phyloP scores from a whole-genome alignment of 345 rosid species.

The Eucalyptus leucophloia region DNA sequence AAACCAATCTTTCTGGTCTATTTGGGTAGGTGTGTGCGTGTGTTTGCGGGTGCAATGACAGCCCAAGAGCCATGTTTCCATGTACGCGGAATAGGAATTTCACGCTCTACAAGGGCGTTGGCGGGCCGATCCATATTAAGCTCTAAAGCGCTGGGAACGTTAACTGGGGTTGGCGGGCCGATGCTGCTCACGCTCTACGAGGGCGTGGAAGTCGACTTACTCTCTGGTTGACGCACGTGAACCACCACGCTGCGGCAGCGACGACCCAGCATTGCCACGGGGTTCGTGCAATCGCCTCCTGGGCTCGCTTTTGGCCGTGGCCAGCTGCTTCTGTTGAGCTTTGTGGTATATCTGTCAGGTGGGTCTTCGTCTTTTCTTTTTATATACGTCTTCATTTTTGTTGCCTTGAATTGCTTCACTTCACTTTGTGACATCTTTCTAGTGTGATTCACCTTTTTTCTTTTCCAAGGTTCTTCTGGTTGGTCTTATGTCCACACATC shows the following conservation, averaged over 20 bases:
- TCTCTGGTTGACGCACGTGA: constrained; percentile 6
- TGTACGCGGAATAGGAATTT: not conserved
- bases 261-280: not conserved
- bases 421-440: not conserved
- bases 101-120: constrained; percentile 36
- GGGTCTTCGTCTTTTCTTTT: constrained; percentile 2
- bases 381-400: not conserved
- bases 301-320: constrained; percentile 4
- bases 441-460: not conserved
- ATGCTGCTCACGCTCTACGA: constrained; percentile 48
- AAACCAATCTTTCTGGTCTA: not conserved
- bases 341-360: constrained; percentile 28
- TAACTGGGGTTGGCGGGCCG: constrained; percentile 35
- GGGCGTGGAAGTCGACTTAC: constrained; percentile 14
- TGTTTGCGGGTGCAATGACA: not conserved
- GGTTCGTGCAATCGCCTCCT: not conserved
- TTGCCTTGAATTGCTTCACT: not conserved
- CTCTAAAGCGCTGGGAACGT: constrained; percentile 16
- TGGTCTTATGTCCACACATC: not conserved
- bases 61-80: not conserved
- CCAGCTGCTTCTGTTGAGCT: constrained; percentile 5
- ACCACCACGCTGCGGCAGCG: not conserved
- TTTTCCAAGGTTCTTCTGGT: not conserved
- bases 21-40: constrained; percentile 20
- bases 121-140: too few relatives aligned